Evolutionary conservation across 164 flowering plant genomes (phyloP).

Genomic region (Chloranthus sessilifolius): DNA sequence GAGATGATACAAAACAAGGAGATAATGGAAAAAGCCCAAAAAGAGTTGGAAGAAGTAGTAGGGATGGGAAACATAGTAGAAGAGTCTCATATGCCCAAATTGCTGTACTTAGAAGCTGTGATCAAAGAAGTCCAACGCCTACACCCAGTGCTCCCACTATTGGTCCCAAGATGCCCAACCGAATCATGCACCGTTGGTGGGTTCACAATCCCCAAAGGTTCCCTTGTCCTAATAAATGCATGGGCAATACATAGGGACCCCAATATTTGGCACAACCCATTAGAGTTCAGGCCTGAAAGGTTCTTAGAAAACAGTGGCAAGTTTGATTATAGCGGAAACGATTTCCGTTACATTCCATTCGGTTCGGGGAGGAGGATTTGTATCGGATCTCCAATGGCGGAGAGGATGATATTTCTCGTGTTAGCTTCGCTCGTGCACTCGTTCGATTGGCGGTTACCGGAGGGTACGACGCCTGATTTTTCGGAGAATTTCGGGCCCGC

Average conservation of each 20-base stretch:
- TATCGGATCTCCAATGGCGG: background rate
- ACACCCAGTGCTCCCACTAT: background rate
- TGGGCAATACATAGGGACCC: constrained; percentile 6
- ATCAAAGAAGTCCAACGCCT: background rate
- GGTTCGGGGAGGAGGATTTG: constrained; percentile 5
- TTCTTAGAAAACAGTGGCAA: background rate
- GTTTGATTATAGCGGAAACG: constrained; percentile 1
- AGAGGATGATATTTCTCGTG: background rate
- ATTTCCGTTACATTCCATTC: constrained; percentile 1
- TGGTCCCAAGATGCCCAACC: background rate
- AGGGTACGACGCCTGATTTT: no score
- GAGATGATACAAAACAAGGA: no score
- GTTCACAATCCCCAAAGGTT: background rate
- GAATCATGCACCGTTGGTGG: background rate
- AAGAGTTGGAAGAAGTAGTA: no score
- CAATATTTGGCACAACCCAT: background rate
- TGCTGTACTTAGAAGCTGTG: constrained; percentile 1
- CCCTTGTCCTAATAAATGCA: background rate
- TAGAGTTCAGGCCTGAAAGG: constrained; percentile 4
- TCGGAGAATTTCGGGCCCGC: no score
- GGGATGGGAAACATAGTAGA: no score
- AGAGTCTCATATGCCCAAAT: background rate
- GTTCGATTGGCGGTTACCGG: background rate
- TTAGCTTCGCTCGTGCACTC: background rate
- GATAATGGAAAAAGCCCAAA: no score